These are phyloP conservation scores for Talaromyces wortmannii DNA, from an alignment of 495 filamentous ascomycete genomes.

Conservation along the genomic window DNA sequence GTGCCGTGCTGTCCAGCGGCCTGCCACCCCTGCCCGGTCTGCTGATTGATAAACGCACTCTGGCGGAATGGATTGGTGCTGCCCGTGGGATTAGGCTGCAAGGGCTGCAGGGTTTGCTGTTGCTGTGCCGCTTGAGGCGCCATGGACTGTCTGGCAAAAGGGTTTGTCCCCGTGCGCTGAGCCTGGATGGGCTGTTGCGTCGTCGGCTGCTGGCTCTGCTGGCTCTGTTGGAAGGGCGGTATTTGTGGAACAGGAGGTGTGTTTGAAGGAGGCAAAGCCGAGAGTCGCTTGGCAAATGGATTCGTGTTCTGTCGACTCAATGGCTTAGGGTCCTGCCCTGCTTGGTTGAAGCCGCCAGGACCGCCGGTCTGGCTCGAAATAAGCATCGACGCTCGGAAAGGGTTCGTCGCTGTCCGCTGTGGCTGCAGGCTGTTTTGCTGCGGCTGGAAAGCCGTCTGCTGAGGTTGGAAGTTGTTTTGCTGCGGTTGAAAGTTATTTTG, in stretches of 20 bases:
- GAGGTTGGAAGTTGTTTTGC: constrained; percentile 20
- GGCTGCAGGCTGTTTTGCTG: constrained; percentile 22
- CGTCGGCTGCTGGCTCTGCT: not conserved
- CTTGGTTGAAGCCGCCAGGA: constrained; percentile 6
- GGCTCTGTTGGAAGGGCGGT: constrained; percentile 33
- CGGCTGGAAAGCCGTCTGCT: constrained; percentile 20
- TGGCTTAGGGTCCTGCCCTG: constrained; percentile 18
- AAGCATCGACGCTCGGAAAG: constrained; percentile 83
- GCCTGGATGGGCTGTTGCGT: constrained; percentile 14
- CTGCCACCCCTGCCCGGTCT: constrained; percentile 84
- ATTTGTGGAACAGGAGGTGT: constrained; percentile 20
- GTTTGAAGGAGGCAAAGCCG: constrained; percentile 30
- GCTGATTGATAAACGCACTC: constrained; percentile 66
- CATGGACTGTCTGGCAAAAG: constrained; percentile 40
- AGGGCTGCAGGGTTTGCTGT: constrained; percentile 27
- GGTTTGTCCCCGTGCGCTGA: constrained; percentile 44
- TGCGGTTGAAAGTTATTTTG: constrained; percentile 22
- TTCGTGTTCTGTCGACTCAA: constrained; percentile 70
- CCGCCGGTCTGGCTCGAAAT: constrained; percentile 44
- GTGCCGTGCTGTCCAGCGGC: constrained; percentile 60
- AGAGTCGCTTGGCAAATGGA: constrained; percentile 64
- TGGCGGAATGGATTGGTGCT: constrained; percentile 8
- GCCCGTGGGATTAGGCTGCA: constrained; percentile 65
- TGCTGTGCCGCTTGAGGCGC: constrained; percentile 19
- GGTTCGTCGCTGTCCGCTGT: constrained; percentile 57